Base-by-base conservation (phyloP, 2,329 filamentous ascomycete genomes). In the Cercospora citrullina region DNA sequence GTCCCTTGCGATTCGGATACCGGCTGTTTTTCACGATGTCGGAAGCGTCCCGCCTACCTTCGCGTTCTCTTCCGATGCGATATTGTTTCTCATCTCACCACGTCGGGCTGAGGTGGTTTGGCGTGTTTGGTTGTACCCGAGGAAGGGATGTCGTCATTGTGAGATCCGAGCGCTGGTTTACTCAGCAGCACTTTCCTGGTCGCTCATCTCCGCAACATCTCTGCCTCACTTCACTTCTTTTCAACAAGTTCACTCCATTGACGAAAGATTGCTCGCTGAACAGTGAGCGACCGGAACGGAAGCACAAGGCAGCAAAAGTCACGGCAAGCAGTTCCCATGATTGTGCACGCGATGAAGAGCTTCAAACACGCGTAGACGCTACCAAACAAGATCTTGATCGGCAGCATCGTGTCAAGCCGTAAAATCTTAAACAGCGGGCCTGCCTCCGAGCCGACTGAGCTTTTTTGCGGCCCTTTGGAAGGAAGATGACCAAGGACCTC, bases 311-410 rank as follows among this genome's bases (percentile, higher is more conserved):
- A 39, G 14, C 33, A 39, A 14, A 1, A 39, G 33, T 39, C 33
- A 39, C 14, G 1, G 16, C 33, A 16, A 3, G 33, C 33, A 39
- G 16, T 7, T 39, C 5, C 12, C 51, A n/a, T 8, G 23, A 30
- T n/a, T 23, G 51, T 30, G 18, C 51, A 16, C 51, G 12, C 51
- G 51, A n/a, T n/a, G 1, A 12, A 12, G 2, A 23, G 51, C n/a
- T 6, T 1, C 51, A 55, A 30, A 7, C 4, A 16, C 26, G 18
- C 23, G 51, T 16, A 12, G n/a, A n/a, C 51, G 51, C 23, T 55
- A 28, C 23, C 51, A 30, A 30, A 55, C 51, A 55, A 55, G 26
- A 55, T 55, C 51, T 55, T 55, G 51, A 55, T 55, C 51, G 51
- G 51, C 51, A 55, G 3, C 21, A 26, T 55, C 51, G 51, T 55